Evolutionary conservation across 768 basidiomycete species (phyloP), one percentile per base, ranked within the genome.

Genomic region (Dacryopinax primogenitus): DNA sequence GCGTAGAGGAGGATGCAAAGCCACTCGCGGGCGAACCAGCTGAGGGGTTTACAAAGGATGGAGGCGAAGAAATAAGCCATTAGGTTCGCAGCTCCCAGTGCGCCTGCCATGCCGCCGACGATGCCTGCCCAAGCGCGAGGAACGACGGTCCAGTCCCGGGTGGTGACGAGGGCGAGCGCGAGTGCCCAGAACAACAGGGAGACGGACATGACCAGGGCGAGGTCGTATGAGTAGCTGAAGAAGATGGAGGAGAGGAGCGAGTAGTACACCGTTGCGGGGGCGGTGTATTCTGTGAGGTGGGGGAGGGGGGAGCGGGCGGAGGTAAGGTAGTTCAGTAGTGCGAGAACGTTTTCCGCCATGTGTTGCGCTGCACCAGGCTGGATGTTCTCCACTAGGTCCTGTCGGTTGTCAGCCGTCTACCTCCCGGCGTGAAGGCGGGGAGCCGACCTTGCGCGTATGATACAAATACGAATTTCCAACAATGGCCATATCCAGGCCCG

Each of bases 391-490:
- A 92, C 86, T 2, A 87, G 69, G 74, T 95, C 92, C 77, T 79
- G 47, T 28, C 58, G n/a, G 63, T 18, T 13, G 26, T 65, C 62
- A 63, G 67, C 62, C 2, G n/a, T 32, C 13, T 65, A 26, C 35
- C 64, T 47, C 67, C 35, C 63, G 77, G 7, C 33, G 2, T 58
- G 15, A 16, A 63, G 1, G 39, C 1, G 16, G 18, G 15, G 18
- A 35, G 68, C 72, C 0, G 69, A 85, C 87, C 78, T 90, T 90
- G 61, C 88, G 85, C 77, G 92, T 97, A 74, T 97, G 93, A 72
- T 96, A 97, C 63, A 92, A 77, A 73, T 96, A 98, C 69, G 89
- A 90, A 74, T 95, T 90, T 15, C 91, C 90, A 1, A 95, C 85
- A 30, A 95, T 77, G 0, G 93, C 93, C 82, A 95, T 91, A 73